Percentiles rank a stretch among this genome's conserved stretches.
Evolutionary conservation across 768 basidiomycete species (phyloP).

Genomic region (Trametes coccinea): DNA sequence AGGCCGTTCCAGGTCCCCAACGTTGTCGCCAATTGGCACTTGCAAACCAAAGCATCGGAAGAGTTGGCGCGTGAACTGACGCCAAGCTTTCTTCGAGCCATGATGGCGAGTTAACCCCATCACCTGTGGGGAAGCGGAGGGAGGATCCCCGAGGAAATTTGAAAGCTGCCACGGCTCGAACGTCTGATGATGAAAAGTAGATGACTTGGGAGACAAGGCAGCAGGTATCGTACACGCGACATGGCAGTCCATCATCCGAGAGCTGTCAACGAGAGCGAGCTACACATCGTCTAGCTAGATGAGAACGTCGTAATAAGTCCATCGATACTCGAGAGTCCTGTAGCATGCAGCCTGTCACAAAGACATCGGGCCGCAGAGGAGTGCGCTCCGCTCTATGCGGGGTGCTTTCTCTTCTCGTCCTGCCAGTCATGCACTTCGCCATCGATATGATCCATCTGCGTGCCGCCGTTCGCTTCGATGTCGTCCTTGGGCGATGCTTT

Average conservation of each 20-base stretch:
- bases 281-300: not conserved
- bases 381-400: slow-evolving; percentile 5
- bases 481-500: slow-evolving; percentile 37
- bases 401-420: slow-evolving; percentile 28
- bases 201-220: not conserved
- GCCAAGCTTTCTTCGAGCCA: not conserved
- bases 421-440: slow-evolving; percentile 32
- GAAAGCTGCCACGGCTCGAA: too few species aligned
- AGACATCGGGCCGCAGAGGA: too few species aligned
- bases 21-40: not conserved
- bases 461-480: slow-evolving; percentile 37
- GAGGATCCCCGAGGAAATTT: too few species aligned
- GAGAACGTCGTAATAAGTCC: not conserved
- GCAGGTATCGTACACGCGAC: not conserved
- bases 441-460: slow-evolving; percentile 22
- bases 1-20: slow-evolving; percentile 4
- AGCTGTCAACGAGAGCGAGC: too few species aligned
- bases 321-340: not conserved
- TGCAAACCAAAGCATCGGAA: not conserved
- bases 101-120: not conserved
- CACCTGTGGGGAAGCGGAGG: too few species aligned
- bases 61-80: not conserved
- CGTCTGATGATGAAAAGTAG: too few species aligned
- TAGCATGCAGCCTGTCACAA: too few species aligned
- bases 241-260: not conserved